Percentiles rank a stretch among this genome's conserved stretches.
Evolutionary conservation across 2,329 filamentous ascomycete genomes (phyloP).

Genomic region (Calonectria henricotiae): DNA sequence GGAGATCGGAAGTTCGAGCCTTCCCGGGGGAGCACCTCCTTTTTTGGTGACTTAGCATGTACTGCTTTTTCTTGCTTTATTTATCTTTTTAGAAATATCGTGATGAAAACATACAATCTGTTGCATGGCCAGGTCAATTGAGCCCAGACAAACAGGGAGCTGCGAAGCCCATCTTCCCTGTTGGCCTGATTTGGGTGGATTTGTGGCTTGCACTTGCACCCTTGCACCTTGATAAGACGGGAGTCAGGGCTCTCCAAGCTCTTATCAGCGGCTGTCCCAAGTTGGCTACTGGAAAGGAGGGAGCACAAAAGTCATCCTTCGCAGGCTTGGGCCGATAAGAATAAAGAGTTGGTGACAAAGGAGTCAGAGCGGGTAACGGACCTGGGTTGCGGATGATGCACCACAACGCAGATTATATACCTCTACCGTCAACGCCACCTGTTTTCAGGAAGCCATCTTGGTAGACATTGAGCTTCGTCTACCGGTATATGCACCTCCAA

Average conservation of each 20-base stretch:
- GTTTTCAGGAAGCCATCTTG: background rate
- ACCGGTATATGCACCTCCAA: no score
- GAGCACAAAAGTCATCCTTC: background rate
- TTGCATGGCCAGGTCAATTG: no score
- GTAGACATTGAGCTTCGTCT: background rate
- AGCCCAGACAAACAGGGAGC: no score
- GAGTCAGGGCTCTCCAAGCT: no score
- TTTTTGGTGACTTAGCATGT: background rate
- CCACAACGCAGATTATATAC: background rate
- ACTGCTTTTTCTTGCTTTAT: background rate
- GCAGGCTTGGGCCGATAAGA: background rate
- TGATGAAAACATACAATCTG: no score
- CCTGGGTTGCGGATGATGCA: slow-evolving; percentile 12
- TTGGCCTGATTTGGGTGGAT: no score
- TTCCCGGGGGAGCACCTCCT: slow-evolving; percentile 49
- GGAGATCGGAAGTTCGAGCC: slow-evolving; percentile 55
- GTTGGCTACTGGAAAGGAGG: no score
- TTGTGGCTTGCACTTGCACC: no score
- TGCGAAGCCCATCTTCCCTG: no score
- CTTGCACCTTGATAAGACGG: no score
- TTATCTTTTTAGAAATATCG: no score
- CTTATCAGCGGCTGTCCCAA: no score
- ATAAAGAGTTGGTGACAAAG: background rate
- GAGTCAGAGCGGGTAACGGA: background rate
- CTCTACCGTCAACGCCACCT: background rate